Conservation (phyloP, 495 filamentous ascomycete species). For the Penicillium canescens region DNA sequence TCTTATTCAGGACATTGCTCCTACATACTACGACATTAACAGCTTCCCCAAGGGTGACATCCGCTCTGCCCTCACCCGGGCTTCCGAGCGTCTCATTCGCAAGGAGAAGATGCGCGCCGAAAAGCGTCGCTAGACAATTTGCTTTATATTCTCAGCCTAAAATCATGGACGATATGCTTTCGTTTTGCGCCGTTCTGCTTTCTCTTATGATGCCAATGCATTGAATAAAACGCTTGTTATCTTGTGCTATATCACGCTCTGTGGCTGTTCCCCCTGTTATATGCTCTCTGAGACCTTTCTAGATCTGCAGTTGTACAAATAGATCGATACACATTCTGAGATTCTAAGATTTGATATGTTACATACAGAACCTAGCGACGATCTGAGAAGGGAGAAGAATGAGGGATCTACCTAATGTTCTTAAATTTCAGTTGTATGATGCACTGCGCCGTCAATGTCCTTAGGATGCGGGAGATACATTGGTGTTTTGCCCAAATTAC, state of each 20-base stretch:
- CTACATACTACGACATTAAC: conserved; percentile 85
- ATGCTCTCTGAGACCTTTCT: background rate
- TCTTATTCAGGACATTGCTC: conserved; percentile 73
- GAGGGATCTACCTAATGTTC: background rate
- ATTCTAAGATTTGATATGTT: too few species aligned
- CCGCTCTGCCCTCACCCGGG: conserved; percentile 69
- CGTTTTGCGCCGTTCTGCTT: conserved; percentile 1
- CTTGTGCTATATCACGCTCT: background rate
- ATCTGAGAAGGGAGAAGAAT: too few species aligned
- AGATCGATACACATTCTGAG: too few species aligned
- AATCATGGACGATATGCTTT: conserved; percentile 16
- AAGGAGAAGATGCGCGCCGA: conserved; percentile 63
- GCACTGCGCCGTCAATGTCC: background rate
- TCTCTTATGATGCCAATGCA: background rate
- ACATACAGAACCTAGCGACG: too few species aligned
- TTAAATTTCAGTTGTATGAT: background rate
- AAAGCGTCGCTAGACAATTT: conserved; percentile 31
- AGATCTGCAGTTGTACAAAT: background rate
- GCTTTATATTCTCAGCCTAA: conserved; percentile 8
- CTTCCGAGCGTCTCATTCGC: conserved; percentile 72
- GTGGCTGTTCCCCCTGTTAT: background rate
- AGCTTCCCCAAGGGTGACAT: conserved; percentile 85
- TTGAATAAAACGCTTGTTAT: conserved; percentile 6
- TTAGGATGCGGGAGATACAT: background rate
- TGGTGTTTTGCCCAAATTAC: background rate